phyloP scores from a whole-genome alignment of 2,329 filamentous ascomycete genomes.

The Colletotrichum zoysiae region DNA sequence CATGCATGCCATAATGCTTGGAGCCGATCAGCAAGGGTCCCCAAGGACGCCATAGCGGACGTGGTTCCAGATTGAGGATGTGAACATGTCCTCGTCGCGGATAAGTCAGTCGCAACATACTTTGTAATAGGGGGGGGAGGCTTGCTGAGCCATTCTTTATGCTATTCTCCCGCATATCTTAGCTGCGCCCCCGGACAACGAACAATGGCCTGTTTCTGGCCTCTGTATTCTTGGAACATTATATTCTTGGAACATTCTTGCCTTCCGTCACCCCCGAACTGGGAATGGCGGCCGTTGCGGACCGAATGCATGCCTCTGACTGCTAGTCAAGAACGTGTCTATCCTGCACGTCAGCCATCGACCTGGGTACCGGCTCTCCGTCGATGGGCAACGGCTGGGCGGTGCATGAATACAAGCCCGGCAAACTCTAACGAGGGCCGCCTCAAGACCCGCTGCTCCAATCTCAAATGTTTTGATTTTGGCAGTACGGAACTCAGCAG shows the following conservation, averaged over 20 bases:
- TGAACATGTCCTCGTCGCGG: slow-evolving; percentile 29
- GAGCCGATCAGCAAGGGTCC: slow-evolving; percentile 38
- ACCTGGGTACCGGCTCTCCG: neutral
- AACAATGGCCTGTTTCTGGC: slow-evolving; percentile 6
- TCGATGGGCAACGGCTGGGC: slow-evolving; percentile 12
- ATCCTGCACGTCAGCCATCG: slow-evolving; percentile 24
- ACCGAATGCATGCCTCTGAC: slow-evolving; percentile 5
- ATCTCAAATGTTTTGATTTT: slow-evolving; percentile 21
- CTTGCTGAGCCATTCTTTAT: slow-evolving; percentile 21
- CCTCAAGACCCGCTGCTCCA: slow-evolving; percentile 26
- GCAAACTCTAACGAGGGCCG: slow-evolving; percentile 33
- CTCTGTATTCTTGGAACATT: slow-evolving; percentile 25
- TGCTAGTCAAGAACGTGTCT: slow-evolving; percentile 15
- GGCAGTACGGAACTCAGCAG: slow-evolving; percentile 3
- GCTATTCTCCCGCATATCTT: slow-evolving; percentile 33
- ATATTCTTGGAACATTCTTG: slow-evolving; percentile 30
- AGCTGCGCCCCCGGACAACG: slow-evolving; percentile 16
- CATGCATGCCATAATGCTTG: slow-evolving; percentile 42
- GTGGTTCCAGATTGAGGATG: slow-evolving; percentile 26
- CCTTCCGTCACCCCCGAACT: slow-evolving; percentile 24
- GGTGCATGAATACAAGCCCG: slow-evolving; percentile 25
- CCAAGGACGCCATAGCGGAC: slow-evolving; percentile 31
- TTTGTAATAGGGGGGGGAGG: slow-evolving; percentile 4
- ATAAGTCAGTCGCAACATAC: slow-evolving; percentile 38
- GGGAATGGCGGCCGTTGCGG: slow-evolving; percentile 10